Percentiles rank a stretch among this genome's conserved stretches.
Conservation (phyloP, 495 filamentous ascomycete genomes). For the Xylona heveae region DNA sequence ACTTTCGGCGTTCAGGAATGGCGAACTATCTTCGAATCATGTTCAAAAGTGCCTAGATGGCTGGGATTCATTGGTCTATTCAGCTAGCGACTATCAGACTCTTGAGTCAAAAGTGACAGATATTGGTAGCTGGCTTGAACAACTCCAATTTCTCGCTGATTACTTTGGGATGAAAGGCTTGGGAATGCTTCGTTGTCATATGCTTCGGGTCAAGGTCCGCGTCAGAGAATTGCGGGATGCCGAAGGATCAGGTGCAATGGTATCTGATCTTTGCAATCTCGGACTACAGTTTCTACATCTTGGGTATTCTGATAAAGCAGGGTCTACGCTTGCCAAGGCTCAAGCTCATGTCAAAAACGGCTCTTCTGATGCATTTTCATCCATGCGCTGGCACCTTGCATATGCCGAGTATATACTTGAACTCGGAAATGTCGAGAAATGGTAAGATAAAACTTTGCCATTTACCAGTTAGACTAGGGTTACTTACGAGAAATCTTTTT, state of each 20-base stretch:
- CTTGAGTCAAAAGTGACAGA: conserved; percentile 41
- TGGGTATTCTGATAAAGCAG: conserved; percentile 58
- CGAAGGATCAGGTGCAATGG: conserved; percentile 28
- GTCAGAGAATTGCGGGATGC: conserved; percentile 34
- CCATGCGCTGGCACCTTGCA: conserved; percentile 40
- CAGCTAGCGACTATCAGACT: conserved; percentile 24
- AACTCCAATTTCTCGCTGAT: conserved; percentile 49
- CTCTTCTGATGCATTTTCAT: conserved; percentile 20
- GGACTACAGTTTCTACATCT: conserved; percentile 54
- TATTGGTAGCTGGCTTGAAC: conserved; percentile 30
- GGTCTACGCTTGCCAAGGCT: conserved; percentile 36
- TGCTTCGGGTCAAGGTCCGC: conserved; percentile 25
- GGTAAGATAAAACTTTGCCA: conserved; percentile 9
- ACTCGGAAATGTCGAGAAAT: conserved; percentile 28
- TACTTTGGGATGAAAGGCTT: conserved; percentile 59
- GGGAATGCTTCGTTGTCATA: conserved; percentile 17
- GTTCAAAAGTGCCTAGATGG: conserved; percentile 24
- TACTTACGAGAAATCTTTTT: not conserved
- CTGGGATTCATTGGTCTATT: conserved; percentile 31
- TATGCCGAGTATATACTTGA: conserved; percentile 54
- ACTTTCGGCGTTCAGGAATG: conserved; percentile 25
- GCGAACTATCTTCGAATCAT: conserved; percentile 22
- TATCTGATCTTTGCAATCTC: conserved; percentile 35
- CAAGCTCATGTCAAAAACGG: conserved; percentile 22
- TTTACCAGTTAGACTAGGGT: not conserved